Base-by-base conservation (phyloP, 148 eudicot species). In the Cornus controversa region DNA sequence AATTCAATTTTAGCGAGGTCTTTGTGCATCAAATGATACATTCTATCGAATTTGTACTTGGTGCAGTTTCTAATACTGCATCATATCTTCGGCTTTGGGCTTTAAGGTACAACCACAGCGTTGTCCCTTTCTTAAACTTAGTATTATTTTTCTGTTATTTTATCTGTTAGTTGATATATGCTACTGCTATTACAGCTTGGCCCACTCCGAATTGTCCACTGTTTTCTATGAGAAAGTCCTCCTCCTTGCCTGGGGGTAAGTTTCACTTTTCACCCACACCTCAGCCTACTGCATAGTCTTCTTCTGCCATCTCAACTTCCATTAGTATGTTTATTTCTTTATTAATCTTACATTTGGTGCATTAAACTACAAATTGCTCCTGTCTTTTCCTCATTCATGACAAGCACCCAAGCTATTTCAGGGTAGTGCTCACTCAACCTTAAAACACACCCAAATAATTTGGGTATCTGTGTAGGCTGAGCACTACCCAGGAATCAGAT, bases 11-110 rank as follows among this genome's bases (percentile, higher is more conserved):
- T 75, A 96, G 99, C 79, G 99, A 96, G 88, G 87, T 93, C 57
- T 96, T 96, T 88, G 98, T 96, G 78, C 99, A 96, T 86, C 99
- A 96, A 82, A 85, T 96, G 86, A 96, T 96, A 72, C 99, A 96
- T 86, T 89, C 99, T 67, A 96, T 96, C 31, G 99, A 96, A 89
- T 96, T 96, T 87, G 95, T 96, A 75, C 85, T 96, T 79, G 99
- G 99, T 63, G 91, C 99, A 31, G 99, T 96, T 78, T 96, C 99
- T 72, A 96, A 96, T 84, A 96, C 99, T 65, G 99, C 99, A 67
- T 96, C 99, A 77, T 96, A 96, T 84, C 92, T 96, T 75, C 92
- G 99, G 67, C 93, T 96, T 53, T 96, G 99, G 99, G 99, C 99
- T 77, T 84, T 94, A 78, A 92, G 97, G 97, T 94, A 78, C 50